Evolutionary conservation across 306 rosid genomes (phyloP).

Genomic region (Lathyrus oleraceus): DNA sequence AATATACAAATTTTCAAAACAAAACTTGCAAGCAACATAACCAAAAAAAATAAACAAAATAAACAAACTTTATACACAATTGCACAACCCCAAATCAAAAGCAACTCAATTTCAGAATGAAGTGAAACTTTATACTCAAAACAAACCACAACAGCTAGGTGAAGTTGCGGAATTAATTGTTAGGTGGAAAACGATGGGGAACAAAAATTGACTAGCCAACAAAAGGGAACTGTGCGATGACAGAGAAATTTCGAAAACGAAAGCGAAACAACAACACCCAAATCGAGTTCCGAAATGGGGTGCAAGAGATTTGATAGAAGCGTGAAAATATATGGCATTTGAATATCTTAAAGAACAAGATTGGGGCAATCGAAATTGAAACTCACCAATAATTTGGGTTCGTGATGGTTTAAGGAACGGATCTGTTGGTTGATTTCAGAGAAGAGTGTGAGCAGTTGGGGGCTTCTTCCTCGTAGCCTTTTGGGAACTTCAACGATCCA

Average conservation of each 20-base stretch:
- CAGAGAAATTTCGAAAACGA: constrained; percentile 24
- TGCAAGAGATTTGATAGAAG: constrained; percentile 25
- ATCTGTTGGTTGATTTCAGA: constrained; percentile 49
- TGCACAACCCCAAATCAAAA: constrained; percentile 36
- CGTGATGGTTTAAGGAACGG: constrained; percentile 42
- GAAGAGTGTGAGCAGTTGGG: constrained; percentile 10
- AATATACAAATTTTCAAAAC: constrained; percentile 42
- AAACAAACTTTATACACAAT: constrained; percentile 28
- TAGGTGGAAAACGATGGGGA: constrained; percentile 50
- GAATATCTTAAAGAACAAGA: constrained; percentile 7
- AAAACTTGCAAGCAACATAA: constrained; percentile 29
- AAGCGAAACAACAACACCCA: constrained; percentile 54
- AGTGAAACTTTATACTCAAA: constrained; percentile 58
- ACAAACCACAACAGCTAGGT: constrained; percentile 50
- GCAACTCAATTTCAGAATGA: constrained; percentile 43
- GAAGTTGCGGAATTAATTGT: constrained; percentile 32
- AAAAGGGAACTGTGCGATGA: constrained; percentile 35
- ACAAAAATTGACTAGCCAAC: constrained; percentile 67
- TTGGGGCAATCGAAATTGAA: constrained; percentile 46
- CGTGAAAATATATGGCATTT: constrained; percentile 34
- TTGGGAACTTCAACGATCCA: not conserved
- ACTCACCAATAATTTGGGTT: constrained; percentile 48
- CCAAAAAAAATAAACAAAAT: constrained; percentile 3
- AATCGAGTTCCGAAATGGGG: constrained; percentile 35
- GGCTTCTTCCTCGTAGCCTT: constrained; percentile 19